These are phyloP conservation scores for Davidsoniella virescens DNA, from an alignment of 2,329 filamentous ascomycete genomes.

Conservation along the genomic window DNA sequence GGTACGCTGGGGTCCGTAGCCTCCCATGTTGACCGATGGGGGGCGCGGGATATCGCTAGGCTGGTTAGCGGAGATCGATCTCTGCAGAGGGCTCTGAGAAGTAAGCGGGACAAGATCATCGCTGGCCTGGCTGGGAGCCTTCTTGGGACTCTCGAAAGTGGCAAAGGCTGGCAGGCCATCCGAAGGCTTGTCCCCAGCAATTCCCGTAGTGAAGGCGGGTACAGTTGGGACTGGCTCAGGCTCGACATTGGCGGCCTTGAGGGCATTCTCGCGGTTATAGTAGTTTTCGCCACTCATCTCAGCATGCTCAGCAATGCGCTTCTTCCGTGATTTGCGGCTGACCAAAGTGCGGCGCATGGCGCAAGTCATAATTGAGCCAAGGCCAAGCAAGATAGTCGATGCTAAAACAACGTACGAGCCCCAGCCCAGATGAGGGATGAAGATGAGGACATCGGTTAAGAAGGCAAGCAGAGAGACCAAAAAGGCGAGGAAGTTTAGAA, in stretches of 20 bases:
- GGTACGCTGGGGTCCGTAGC: conserved; percentile 23
- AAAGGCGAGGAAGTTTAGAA: conserved; percentile 73
- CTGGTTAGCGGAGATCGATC: conserved; percentile 23
- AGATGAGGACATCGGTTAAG: conserved; percentile 82
- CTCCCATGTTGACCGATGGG: conserved; percentile 18
- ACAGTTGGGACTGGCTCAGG: conserved; percentile 41
- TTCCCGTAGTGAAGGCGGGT: conserved; percentile 34
- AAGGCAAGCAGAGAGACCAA: conserved; percentile 74
- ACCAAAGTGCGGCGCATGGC: conserved; percentile 89
- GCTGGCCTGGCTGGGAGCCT: conserved; percentile 31
- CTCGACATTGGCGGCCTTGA: conserved; percentile 28
- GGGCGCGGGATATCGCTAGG: conserved; percentile 1
- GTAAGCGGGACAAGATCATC: conserved; percentile 61
- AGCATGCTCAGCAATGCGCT: conserved; percentile 79
- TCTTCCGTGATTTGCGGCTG: conserved; percentile 82
- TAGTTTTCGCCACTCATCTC: conserved; percentile 95
- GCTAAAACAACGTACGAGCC: conserved; percentile 86
- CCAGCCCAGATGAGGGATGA: conserved; percentile 87
- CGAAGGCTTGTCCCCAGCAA: conserved; percentile 22
- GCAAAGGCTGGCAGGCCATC: conserved; percentile 40
- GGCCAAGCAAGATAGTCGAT: conserved; percentile 69
- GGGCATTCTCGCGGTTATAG: conserved; percentile 53
- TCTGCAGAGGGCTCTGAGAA: conserved; percentile 42
- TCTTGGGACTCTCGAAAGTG: conserved; percentile 48
- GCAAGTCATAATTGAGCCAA: conserved; percentile 74